Evolutionary conservation across 2,329 filamentous ascomycete genomes (phyloP), one percentile per base, ranked within the genome.

Genomic region (Pezicula rhizophila): DNA sequence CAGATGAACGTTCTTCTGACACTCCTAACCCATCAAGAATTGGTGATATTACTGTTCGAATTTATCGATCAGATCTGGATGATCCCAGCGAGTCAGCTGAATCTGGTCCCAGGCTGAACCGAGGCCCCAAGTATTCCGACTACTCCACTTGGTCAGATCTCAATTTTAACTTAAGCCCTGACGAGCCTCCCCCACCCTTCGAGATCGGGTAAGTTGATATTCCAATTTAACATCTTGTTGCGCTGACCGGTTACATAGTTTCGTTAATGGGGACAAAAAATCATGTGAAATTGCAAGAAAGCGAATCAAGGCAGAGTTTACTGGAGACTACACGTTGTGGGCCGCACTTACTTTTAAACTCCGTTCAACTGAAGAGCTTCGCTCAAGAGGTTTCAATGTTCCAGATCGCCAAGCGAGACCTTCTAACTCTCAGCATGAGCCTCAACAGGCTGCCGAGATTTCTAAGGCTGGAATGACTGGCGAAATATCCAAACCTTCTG

Each of bases 111-210:
- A 42, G 7, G 14, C 28, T 41, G 25, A 33, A 46, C 23, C 50
- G 55, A 49, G 49, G 48, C 15, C 54, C 58, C 7, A 52, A 48
- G 2, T 58, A 50, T 15, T 45, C 56, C n/a, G 46, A 54, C 2
- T 43, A 53, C 40, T 14, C 33, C 5, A 39, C 48, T 8, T 61
- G 59, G 59, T 48, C 51, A 23, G 49, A 55, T 17, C 42, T 51
- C 1, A 54, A 57, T 23, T 20, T 25, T 14, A 45, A 46, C 28
- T 31, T 57, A 17, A 26, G 37, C 4, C 33, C 35, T 17, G 42
- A 52, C 5, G 45, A 31, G 11, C 37, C 45, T 18, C 33, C 44
- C 10, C 52, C 56, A 28, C 44, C 57, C 5, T 61, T 57, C 25
- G 52, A 59, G 41, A 42, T 61, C 17, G 42, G 39, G 57, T 58